These are phyloP conservation scores for Adiantum capillusveneris DNA, from an alignment of 75 land plant species.

Conservation along the genomic window DNA sequence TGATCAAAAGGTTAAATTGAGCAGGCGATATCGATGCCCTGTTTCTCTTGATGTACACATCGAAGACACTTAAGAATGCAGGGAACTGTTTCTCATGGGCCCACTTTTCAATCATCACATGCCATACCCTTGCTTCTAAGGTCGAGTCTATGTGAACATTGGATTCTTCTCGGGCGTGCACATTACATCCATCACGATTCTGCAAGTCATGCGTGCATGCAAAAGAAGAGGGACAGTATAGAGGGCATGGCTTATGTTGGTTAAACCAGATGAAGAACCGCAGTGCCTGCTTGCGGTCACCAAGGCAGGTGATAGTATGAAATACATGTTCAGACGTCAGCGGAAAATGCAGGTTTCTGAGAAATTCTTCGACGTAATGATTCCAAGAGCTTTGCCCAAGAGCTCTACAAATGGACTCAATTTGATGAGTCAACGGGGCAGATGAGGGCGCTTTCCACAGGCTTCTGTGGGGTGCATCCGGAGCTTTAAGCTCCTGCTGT, in stretches of 20 bases:
- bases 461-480: no score
- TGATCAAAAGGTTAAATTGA: slow-evolving; percentile 25
- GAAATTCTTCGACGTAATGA: background rate
- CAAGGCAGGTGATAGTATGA: background rate
- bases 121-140: background rate
- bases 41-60: background rate
- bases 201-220: background rate
- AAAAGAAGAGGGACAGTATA: background rate
- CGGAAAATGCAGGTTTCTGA: background rate
- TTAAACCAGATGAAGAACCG: background rate
- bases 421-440: background rate
- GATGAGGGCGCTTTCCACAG: no score
- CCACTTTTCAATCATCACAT: background rate
- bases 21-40: background rate
- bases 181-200: no score
- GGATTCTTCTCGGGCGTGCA: background rate
- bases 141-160: no score
- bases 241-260: background rate
- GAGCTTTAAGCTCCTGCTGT: no score
- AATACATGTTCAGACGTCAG: background rate
- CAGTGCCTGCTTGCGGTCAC: slow-evolving; percentile 1
- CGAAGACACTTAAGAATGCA: background rate
- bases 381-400: background rate
- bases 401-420: slow-evolving; percentile 4
- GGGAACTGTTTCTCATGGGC: background rate